These are phyloP conservation scores for Astrocystis sublimbata DNA, from an alignment of 495 filamentous ascomycete genomes.

Conservation along the genomic window DNA sequence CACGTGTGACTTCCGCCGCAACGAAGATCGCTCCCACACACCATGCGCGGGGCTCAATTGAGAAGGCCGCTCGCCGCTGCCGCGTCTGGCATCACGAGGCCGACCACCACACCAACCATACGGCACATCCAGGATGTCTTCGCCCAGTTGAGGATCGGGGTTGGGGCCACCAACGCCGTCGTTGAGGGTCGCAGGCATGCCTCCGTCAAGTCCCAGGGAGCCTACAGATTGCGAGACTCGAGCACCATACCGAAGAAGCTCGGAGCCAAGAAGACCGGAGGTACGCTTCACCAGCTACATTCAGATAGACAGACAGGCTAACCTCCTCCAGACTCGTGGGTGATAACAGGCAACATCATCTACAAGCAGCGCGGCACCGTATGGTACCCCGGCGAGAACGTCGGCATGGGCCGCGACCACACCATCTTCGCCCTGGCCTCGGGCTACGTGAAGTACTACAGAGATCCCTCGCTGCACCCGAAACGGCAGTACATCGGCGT, in stretches of 20 bases:
- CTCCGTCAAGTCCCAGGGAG: conserved; percentile 81
- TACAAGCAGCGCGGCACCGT: conserved; percentile 92
- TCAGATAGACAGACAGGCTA: conserved; percentile 9
- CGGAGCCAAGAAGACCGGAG: conserved; percentile 88
- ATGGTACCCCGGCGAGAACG: conserved; percentile 95
- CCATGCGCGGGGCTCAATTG: conserved; percentile 56
- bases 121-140: conserved; percentile 37
- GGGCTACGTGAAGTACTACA: conserved; percentile 96
- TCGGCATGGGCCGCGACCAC: conserved; percentile 92
- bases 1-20: neutral
- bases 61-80: conserved; percentile 52
- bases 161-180: conserved; percentile 37
- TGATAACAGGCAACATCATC: conserved; percentile 94
- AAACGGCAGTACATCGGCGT: conserved; percentile 91
- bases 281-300: conserved; percentile 43
- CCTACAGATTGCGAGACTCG: conserved; percentile 77
- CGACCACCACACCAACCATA: conserved; percentile 26
- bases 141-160: conserved; percentile 38
- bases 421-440: conserved; percentile 84
- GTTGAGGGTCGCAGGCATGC: conserved; percentile 65
- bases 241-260: conserved; percentile 90
- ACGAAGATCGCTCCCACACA: conserved; percentile 5
- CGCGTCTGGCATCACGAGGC: conserved; percentile 39
- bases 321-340: conserved; percentile 70
- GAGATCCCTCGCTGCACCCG: conserved; percentile 74